Conservation (phyloP, 169 alveolate species). For the Plasmodium yoelii region DNA sequence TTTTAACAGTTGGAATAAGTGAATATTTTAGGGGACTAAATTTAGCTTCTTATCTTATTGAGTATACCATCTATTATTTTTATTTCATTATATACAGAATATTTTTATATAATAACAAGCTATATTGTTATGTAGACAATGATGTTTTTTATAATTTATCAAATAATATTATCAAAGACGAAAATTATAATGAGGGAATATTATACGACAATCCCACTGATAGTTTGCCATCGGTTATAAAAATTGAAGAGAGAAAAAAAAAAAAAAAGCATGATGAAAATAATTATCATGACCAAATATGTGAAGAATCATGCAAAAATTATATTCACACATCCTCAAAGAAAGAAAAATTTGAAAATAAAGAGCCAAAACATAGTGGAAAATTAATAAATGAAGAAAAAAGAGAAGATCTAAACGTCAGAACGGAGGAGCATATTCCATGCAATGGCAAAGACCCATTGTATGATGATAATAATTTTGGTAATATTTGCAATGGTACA, state of each 20-base stretch:
- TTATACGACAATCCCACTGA: conserved; percentile 25
- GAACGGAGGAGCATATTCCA: background rate
- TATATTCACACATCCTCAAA: background rate
- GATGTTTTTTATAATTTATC: conserved; percentile 54
- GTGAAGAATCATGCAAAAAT: background rate
- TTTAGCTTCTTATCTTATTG: conserved; percentile 74
- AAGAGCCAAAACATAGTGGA: background rate
- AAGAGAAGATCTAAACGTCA: background rate
- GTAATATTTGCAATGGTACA: conserved; percentile 2
- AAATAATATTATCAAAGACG: conserved; percentile 14
- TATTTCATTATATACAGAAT: conserved; percentile 65
- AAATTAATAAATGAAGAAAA: background rate
- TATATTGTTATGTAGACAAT: conserved; percentile 57
- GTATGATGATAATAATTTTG: background rate
- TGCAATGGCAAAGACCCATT: background rate
- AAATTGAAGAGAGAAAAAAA: background rate
- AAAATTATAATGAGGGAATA: conserved; percentile 37
- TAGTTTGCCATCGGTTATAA: conserved; percentile 2
- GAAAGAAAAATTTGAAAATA: background rate
- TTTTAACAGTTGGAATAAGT: conserved; percentile 74
- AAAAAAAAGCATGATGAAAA: conserved; percentile 19
- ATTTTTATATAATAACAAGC: conserved; percentile 40
- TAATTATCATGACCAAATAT: background rate
- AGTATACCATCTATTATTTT: conserved; percentile 58
- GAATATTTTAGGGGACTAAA: conserved; percentile 72